Evolutionary conservation across 148 eudicot genomes (phyloP).

Genomic region (Pharnaceum exiguum): DNA sequence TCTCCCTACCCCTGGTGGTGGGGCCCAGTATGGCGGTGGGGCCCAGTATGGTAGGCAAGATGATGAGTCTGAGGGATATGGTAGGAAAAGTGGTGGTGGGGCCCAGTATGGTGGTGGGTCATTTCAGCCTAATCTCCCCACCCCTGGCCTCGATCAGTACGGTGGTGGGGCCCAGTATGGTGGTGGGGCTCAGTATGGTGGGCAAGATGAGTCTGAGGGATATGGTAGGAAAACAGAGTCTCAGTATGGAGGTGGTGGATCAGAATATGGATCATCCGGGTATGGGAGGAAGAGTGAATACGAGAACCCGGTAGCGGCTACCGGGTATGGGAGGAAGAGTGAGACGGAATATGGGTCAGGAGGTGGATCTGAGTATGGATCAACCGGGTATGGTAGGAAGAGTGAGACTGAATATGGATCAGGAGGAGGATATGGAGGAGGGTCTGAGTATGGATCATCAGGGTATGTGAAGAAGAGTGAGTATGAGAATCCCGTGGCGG

Average conservation of each 20-base stretch:
- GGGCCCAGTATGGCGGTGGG: background rate
- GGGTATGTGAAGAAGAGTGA: conserved; percentile 24
- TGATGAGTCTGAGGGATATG: conserved; percentile 22
- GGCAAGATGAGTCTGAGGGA: conserved; percentile 14
- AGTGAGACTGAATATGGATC: conserved; percentile 4
- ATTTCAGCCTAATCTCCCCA: conserved; percentile 13
- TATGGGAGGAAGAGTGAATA: conserved; percentile 23
- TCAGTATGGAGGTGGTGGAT: conserved; percentile 10
- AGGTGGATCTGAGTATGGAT: conserved; percentile 42
- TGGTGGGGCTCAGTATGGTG: conserved; percentile 22
- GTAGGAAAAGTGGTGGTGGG: conserved; percentile 16
- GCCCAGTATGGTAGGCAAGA: conserved; percentile 23
- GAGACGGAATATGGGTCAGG: conserved; percentile 34
- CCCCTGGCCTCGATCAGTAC: background rate
- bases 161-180: background rate
- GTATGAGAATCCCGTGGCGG: conserved; percentile 14
- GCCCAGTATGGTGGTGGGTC: conserved; percentile 6
- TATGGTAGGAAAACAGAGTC: conserved; percentile 25
- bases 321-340: conserved; percentile 29
- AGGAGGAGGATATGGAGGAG: background rate
- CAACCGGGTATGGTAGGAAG: conserved; percentile 23
- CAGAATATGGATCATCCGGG: conserved; percentile 33
- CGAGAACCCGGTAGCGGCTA: conserved; percentile 13
- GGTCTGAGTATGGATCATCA: too few relatives aligned
- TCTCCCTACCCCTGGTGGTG: conserved; percentile 10